Conservation (phyloP, 495 filamentous ascomycete species). For the Penicillium coffeae region DNA sequence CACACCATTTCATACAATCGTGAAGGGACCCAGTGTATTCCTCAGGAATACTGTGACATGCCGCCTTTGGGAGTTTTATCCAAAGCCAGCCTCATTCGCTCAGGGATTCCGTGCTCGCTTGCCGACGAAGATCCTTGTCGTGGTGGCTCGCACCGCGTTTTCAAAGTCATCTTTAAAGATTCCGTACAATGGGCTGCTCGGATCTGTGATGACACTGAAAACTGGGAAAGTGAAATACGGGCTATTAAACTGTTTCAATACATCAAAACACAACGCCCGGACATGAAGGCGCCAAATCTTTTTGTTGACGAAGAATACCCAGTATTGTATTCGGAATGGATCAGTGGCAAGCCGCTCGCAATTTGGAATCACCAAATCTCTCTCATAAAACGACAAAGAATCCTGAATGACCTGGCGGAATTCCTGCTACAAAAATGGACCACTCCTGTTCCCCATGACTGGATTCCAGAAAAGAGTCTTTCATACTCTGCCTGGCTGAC, state of each 20-base stretch:
- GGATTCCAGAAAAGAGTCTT: background rate
- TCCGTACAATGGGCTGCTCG: slow-evolving; percentile 17
- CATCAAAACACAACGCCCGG: slow-evolving; percentile 7
- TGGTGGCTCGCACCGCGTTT: slow-evolving; percentile 13
- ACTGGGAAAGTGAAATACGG: slow-evolving; percentile 12
- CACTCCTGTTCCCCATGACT: background rate
- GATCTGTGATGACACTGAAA: background rate
- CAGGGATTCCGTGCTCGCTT: no score
- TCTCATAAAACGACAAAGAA: slow-evolving; percentile 5
- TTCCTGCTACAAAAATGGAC: slow-evolving; percentile 15
- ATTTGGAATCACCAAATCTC: slow-evolving; percentile 12
- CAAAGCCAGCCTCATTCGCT: no score
- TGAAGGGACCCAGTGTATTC: no score
- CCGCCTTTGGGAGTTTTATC: no score
- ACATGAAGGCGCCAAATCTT: slow-evolving; percentile 6
- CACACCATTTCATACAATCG: no score
- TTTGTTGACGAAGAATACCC: slow-evolving; percentile 8
- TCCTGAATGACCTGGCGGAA: slow-evolving; percentile 12
- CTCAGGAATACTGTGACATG: no score
- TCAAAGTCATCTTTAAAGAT: slow-evolving; percentile 15
- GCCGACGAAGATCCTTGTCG: slow-evolving; percentile 6
- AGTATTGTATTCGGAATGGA: slow-evolving; percentile 16
- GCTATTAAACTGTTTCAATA: slow-evolving; percentile 5
- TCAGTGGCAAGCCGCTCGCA: slow-evolving; percentile 12
- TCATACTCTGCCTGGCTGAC: slow-evolving; percentile 15